Conservation (phyloP, 2,329 filamentous ascomycete genomes). For the Talaromyces piceae region DNA sequence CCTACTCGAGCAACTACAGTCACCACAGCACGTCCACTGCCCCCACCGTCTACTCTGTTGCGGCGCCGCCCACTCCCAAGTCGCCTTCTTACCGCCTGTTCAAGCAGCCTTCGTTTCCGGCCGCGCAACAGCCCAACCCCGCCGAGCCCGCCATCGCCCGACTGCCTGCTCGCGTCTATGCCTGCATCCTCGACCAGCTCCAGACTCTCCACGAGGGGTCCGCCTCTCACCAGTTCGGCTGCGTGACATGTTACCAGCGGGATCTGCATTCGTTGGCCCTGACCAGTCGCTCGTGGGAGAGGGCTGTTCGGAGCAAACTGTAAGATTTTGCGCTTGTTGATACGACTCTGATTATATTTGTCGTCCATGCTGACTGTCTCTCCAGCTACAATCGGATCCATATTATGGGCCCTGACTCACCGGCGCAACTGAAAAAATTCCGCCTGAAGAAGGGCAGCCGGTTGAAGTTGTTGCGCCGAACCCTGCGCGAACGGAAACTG, state of each 20-base stretch:
- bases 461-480: slow-evolving; percentile 48
- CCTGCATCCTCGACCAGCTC: slow-evolving; percentile 47
- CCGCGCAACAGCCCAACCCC: slow-evolving; percentile 7
- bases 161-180: slow-evolving; percentile 48
- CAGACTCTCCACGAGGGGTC: slow-evolving; percentile 38
- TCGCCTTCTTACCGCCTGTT: slow-evolving; percentile 26
- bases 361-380: slow-evolving; percentile 5
- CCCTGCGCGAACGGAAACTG: slow-evolving; percentile 44
- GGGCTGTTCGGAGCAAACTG: slow-evolving; percentile 43
- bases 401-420: slow-evolving; percentile 42
- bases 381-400: slow-evolving; percentile 44
- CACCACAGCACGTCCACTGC: slow-evolving; percentile 23
- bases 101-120: slow-evolving; percentile 26
- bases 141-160: slow-evolving; percentile 34
- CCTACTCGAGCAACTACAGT: slow-evolving; percentile 29
- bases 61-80: slow-evolving; percentile 23
- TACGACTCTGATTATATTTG: background rate
- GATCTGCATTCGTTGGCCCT: slow-evolving; percentile 48
- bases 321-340: no score
- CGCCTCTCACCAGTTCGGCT: slow-evolving; percentile 30
- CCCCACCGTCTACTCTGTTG: slow-evolving; percentile 32
- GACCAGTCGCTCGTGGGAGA: slow-evolving; percentile 51
- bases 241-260: slow-evolving; percentile 47
- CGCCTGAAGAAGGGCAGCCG: slow-evolving; percentile 44
- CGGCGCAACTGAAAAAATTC: slow-evolving; percentile 40